phyloP scores from a whole-genome alignment of 1,139 yeast species.

The Scheffersomyces titani region DNA sequence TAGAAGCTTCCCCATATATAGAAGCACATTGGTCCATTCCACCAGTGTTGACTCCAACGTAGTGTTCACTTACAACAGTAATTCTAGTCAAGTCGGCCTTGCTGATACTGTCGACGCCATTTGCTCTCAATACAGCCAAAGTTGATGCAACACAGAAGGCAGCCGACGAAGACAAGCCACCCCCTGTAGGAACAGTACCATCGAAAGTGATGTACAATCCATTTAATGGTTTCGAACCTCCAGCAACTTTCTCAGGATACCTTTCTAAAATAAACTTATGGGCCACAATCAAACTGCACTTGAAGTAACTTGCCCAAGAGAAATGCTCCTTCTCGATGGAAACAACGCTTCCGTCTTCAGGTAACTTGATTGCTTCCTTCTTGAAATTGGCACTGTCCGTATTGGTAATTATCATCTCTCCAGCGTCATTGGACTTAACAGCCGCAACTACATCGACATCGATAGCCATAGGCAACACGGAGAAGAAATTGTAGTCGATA shows the following conservation, averaged over 20 bases:
- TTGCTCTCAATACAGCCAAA: constrained; percentile 57
- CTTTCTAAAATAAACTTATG: constrained; percentile 47
- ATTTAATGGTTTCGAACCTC: constrained; percentile 23
- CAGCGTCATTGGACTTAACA: constrained; percentile 32
- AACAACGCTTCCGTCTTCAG: constrained; percentile 41
- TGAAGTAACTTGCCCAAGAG: constrained; percentile 70
- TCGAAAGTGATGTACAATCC: constrained; percentile 59
- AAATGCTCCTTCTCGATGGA: constrained; percentile 50
- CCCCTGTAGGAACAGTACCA: constrained; percentile 74
- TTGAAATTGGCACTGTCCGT: constrained; percentile 30
- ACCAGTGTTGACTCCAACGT: constrained; percentile 73
- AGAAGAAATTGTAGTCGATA: constrained; percentile 67
- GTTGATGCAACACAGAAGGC: constrained; percentile 73
- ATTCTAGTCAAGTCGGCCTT: constrained; percentile 59
- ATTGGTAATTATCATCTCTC: constrained; percentile 45
- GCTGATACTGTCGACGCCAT: constrained; percentile 44
- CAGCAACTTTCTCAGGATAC: constrained; percentile 19
- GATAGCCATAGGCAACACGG: constrained; percentile 78
- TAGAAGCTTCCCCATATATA: constrained; percentile 61
- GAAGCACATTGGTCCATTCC: constrained; percentile 83
- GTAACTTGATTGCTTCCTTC: constrained; percentile 36
- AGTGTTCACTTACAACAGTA: constrained; percentile 70
- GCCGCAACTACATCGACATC: constrained; percentile 66
- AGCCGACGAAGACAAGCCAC: constrained; percentile 72
- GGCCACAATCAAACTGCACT: constrained; percentile 66